Conservation (phyloP, 352 stramenopile species). For the Pythium aristosporum region DNA sequence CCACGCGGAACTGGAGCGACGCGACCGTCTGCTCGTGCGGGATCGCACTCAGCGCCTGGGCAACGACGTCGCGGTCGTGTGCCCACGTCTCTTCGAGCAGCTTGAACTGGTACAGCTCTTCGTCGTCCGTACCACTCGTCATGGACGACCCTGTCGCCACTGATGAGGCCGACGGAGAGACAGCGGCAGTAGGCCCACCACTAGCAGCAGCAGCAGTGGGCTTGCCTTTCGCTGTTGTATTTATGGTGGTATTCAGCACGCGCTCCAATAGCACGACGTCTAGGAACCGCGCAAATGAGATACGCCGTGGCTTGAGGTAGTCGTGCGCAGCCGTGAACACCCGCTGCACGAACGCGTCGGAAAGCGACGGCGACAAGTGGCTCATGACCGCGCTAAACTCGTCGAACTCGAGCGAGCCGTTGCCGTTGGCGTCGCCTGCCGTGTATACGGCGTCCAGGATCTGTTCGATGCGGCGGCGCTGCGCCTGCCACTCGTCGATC, state of each 20-base stretch:
- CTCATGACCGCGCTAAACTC: constrained; percentile 68
- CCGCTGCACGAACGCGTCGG: constrained; percentile 59
- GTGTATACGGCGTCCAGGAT: constrained; percentile 70
- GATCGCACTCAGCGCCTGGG: constrained; percentile 47
- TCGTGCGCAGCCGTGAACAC: constrained; percentile 64
- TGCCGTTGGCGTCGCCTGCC: constrained; percentile 63
- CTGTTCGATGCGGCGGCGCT: constrained; percentile 58
- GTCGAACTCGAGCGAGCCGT: constrained; percentile 70
- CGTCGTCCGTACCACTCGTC: constrained; percentile 35
- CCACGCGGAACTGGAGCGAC: constrained; percentile 59
- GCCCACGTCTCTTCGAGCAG: constrained; percentile 69
- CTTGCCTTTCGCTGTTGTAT: constrained; percentile 12
- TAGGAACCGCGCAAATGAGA: constrained; percentile 61
- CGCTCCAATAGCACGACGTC: constrained; percentile 59
- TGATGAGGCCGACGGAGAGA: not conserved
- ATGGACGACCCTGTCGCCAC: not conserved
- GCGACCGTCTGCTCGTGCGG: constrained; percentile 56
- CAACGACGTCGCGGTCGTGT: constrained; percentile 52
- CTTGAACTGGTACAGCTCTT: constrained; percentile 75
- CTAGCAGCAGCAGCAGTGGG: not conserved
- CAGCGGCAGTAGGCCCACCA: not conserved
- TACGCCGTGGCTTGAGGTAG: constrained; percentile 50
- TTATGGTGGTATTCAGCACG: constrained; percentile 36
- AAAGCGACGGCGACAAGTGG: constrained; percentile 48
- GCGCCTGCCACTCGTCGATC: constrained; percentile 56